phyloP scores from a whole-genome alignment of 23 red algal genomes.

The Agarophyton chilense region DNA sequence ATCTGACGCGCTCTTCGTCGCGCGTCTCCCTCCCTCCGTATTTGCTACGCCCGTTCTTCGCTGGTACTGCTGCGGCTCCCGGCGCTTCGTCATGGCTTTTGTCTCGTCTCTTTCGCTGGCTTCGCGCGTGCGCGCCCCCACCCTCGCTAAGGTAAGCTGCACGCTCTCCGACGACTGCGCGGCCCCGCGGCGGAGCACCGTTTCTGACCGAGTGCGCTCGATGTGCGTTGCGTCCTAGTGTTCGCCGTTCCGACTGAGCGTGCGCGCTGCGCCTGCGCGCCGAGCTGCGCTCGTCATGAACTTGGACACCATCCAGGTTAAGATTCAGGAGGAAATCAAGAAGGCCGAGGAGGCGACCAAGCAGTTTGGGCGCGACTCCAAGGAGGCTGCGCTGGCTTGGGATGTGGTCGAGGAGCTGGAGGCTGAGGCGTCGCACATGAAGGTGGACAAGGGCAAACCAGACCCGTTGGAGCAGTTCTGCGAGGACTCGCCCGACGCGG shows the following conservation, averaged over 20 bases:
- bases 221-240: background rate
- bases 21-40: background rate
- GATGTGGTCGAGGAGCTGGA: slow-evolving; percentile 98
- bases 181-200: background rate
- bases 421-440: slow-evolving; percentile 95
- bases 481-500: slow-evolving; percentile 95
- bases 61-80: background rate
- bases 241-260: slow-evolving; percentile 21
- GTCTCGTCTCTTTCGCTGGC: slow-evolving; percentile 34
- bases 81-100: slow-evolving; percentile 43
- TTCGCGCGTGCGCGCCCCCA: slow-evolving; percentile 2
- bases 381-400: slow-evolving; percentile 94
- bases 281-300: slow-evolving; percentile 57
- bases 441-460: slow-evolving; percentile 53
- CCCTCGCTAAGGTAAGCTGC: background rate
- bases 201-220: background rate
- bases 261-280: slow-evolving; percentile 3
- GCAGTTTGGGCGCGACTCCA: slow-evolving; percentile 85
- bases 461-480: slow-evolving; percentile 98
- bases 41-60: too few relatives aligned
- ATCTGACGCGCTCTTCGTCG: too few relatives aligned
- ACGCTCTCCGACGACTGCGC: background rate
- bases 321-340: slow-evolving; percentile 85
- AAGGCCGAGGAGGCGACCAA: slow-evolving; percentile 79
- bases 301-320: slow-evolving; percentile 69